Evolutionary conservation across 1,139 yeast genomes (phyloP), one percentile per base, ranked within the genome.

Genomic region (Debaryomycetaceae sp.): DNA sequence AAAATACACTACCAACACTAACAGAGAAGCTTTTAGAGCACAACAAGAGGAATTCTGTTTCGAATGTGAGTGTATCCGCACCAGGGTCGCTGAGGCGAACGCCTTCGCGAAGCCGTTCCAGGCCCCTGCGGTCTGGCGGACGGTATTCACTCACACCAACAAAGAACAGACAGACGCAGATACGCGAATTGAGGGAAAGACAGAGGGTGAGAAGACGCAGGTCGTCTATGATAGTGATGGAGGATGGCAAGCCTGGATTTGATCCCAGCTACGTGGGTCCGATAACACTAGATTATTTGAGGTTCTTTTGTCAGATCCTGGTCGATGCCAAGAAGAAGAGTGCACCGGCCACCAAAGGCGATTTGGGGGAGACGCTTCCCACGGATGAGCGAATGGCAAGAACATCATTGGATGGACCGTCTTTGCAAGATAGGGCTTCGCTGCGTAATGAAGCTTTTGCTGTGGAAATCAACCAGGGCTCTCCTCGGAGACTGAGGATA

Each of bases 181-280:
- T 49, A 24, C 48, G 52, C 31, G 56, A 49, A n/a, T 43, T 44
- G 5, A 40, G 41, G 17, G 49, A 50, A 36, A 45, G 42, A 24
- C 46, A 33, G 13, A 39, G 41, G 31, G 45, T 52, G 23, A 46
- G 57, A 34, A 53, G 68, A 37, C 51, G 74, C 36, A 51, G 75
- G 8, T 66, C 74, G 1, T 69, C 75, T 0, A 55, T 67, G 36
- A 55, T 68, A 1, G 47, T 59, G 4, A 58, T 60, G 6, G 54
- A 49, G 5, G 46, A 51, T 4, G 72, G 72, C 0, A 57, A 56
- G 13, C 45, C 56, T 2, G 52, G 54, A 0, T 69, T 58, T 43
- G 67, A 68, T 36, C 58, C 67, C 0, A 60, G 57, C 9, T 72
- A 72, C 49, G 56, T 60, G 6, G 78, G 77, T 0, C 71, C 75